These are phyloP conservation scores for Petunia axillaris DNA, from an alignment of 257 asterid species.

Conservation along the genomic window DNA sequence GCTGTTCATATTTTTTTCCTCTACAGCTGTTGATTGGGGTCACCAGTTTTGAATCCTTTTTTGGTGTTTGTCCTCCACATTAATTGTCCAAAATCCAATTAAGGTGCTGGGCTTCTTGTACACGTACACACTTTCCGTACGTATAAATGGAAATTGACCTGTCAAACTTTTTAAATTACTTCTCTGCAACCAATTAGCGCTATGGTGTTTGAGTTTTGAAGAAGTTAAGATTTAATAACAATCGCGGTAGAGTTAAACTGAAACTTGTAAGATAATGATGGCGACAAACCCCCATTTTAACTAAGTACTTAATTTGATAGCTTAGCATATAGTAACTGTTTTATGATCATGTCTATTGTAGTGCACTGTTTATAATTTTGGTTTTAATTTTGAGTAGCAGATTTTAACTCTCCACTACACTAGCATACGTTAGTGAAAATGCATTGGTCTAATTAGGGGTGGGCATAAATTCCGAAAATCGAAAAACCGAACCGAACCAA, in stretches of 20 bases:
- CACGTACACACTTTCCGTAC: slow-evolving; percentile 23
- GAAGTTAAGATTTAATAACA: background rate
- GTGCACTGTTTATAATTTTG: too few species aligned
- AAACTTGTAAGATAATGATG: slow-evolving; percentile 1
- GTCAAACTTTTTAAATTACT: slow-evolving; percentile 15
- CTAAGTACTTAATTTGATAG: background rate
- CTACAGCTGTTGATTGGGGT: slow-evolving; percentile 22
- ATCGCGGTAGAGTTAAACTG: background rate
- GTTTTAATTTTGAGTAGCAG: too few species aligned
- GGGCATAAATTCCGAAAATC: too few species aligned
- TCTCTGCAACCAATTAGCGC: background rate
- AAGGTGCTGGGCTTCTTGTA: slow-evolving; percentile 16
- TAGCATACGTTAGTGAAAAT: too few species aligned
- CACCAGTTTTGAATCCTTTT: slow-evolving; percentile 18
- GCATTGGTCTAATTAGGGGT: too few species aligned
- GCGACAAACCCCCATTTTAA: background rate
- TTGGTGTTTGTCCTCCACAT: slow-evolving; percentile 24
- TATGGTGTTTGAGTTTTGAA: background rate
- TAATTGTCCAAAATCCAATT: background rate
- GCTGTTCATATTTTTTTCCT: slow-evolving; percentile 9
- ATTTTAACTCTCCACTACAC: too few species aligned
- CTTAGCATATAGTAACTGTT: background rate
- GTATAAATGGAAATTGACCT: slow-evolving; percentile 10
- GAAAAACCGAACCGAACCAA: too few species aligned
- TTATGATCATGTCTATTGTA: background rate